Conservation (phyloP, 73 alveolate species). For the Tetrahymena borealis region DNA sequence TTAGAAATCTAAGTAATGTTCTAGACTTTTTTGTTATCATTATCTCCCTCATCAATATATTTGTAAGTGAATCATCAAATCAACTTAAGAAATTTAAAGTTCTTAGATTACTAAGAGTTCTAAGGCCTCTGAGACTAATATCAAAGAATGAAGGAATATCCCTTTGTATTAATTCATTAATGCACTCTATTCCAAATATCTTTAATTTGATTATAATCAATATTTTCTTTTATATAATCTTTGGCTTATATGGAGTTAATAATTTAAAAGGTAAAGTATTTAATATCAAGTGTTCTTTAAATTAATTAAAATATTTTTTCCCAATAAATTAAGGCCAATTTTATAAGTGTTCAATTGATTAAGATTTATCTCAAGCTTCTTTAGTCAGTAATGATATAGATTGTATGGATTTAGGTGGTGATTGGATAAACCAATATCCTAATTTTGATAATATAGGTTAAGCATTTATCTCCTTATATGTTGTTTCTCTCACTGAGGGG, state of each 20-base stretch:
- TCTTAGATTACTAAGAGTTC: constrained; percentile 57
- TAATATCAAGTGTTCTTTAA: too few species aligned
- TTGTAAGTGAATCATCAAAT: neutral
- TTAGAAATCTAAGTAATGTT: neutral
- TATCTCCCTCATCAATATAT: constrained; percentile 17
- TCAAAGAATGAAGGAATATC: constrained; percentile 61
- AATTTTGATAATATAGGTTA: constrained; percentile 45
- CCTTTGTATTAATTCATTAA: constrained; percentile 53
- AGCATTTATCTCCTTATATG: constrained; percentile 49
- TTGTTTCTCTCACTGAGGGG: constrained; percentile 49
- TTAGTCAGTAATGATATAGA: constrained; percentile 39
- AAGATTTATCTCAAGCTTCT: constrained; percentile 35
- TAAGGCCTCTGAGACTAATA: constrained; percentile 62
- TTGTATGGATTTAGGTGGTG: constrained; percentile 44
- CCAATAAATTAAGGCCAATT: too few species aligned
- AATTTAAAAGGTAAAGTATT: constrained; percentile 73
- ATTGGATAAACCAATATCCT: constrained; percentile 37
- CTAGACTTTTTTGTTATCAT: constrained; percentile 30
- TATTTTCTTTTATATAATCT: constrained; percentile 48
- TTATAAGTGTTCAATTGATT: too few species aligned
- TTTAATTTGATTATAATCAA: constrained; percentile 48
- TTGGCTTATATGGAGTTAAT: constrained; percentile 67
- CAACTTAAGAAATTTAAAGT: constrained; percentile 30
- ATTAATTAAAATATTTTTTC: too few species aligned
- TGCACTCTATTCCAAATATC: constrained; percentile 47